Conservation (phyloP, 2,329 filamentous ascomycete species). For the Biscogniauxia sp. region DNA sequence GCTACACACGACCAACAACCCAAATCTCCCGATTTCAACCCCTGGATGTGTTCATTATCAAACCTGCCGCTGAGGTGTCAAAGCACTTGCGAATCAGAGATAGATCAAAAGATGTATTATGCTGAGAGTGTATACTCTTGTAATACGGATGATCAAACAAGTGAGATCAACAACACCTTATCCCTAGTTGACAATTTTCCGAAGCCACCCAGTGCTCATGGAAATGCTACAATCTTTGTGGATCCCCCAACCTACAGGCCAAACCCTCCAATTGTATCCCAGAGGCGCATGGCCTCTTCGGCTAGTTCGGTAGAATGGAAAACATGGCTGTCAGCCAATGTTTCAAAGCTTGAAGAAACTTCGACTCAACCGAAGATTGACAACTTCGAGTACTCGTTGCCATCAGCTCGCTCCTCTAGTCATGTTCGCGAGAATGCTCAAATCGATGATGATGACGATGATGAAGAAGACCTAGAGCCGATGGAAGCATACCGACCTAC, state of each 20-base stretch:
- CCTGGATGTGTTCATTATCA: slow-evolving; percentile 41
- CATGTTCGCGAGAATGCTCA: slow-evolving; percentile 52
- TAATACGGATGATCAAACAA: slow-evolving; percentile 22
- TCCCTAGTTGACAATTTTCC: slow-evolving; percentile 16
- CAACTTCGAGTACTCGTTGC: slow-evolving; percentile 16
- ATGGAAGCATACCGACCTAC: slow-evolving; percentile 17
- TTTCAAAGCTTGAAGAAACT: slow-evolving; percentile 44
- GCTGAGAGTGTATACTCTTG: slow-evolving; percentile 51
- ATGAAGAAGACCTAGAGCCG: slow-evolving; percentile 27
- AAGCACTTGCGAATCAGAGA: slow-evolving; percentile 40
- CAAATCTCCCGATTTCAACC: slow-evolving; percentile 32
- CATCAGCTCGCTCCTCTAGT: slow-evolving; percentile 26
- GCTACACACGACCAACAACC: slow-evolving; percentile 28
- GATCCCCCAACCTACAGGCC: slow-evolving; percentile 31
- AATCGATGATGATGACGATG: slow-evolving; percentile 42
- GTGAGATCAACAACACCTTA: slow-evolving; percentile 8
- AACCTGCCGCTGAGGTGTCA: slow-evolving; percentile 40
- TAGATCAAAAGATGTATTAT: slow-evolving; percentile 37
- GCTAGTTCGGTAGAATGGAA: slow-evolving; percentile 49
- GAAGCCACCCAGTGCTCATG: slow-evolving; percentile 21
- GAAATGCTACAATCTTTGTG: slow-evolving; percentile 36
- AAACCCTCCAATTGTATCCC: slow-evolving; percentile 17
- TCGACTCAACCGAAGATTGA: slow-evolving; percentile 3
- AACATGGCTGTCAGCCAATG: slow-evolving; percentile 51
- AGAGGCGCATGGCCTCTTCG: slow-evolving; percentile 32